phyloP scores from a whole-genome alignment of 2,329 filamentous ascomycete genomes.

The Sclerotinia minor region DNA sequence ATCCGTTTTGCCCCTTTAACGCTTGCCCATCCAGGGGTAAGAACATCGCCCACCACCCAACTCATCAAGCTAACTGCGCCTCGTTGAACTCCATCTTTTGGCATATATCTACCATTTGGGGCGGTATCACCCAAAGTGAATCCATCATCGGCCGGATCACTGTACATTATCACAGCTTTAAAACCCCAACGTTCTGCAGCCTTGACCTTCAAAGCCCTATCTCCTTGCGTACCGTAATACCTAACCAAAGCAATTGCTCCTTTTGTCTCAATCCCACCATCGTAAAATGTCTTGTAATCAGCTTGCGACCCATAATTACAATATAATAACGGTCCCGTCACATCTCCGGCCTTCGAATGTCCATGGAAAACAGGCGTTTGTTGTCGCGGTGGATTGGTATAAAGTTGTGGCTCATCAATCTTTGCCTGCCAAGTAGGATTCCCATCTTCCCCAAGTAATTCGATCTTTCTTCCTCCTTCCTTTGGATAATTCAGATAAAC shows the following conservation, averaged over 20 bases:
- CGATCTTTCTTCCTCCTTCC: slow-evolving; percentile 72
- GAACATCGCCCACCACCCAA: slow-evolving; percentile 85
- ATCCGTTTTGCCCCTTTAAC: slow-evolving; percentile 65
- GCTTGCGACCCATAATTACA: slow-evolving; percentile 86
- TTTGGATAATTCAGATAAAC: slow-evolving; percentile 93
- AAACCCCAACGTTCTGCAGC: slow-evolving; percentile 85
- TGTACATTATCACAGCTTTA: slow-evolving; percentile 87
- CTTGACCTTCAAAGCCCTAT: slow-evolving; percentile 81
- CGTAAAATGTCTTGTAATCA: slow-evolving; percentile 73
- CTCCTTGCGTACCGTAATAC: slow-evolving; percentile 72
- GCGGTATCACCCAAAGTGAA: slow-evolving; percentile 71
- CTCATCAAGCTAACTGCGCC: slow-evolving; percentile 78
- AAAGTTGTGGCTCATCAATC: slow-evolving; percentile 77
- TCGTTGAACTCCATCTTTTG: slow-evolving; percentile 78
- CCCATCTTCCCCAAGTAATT: slow-evolving; percentile 71
- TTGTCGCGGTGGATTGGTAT: slow-evolving; percentile 60
- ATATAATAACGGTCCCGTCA: slow-evolving; percentile 83
- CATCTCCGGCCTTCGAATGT: slow-evolving; percentile 82
- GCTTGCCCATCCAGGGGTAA: slow-evolving; percentile 85
- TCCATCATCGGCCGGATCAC: slow-evolving; percentile 82
- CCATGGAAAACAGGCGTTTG: slow-evolving; percentile 85
- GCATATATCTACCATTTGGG: slow-evolving; percentile 78
- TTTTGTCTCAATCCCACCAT: slow-evolving; percentile 70
- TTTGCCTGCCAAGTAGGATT: slow-evolving; percentile 72
- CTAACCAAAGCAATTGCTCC: slow-evolving; percentile 84